These are phyloP conservation scores for Gardenia jasminoides DNA, from an alignment of 257 asterid genomes.

Conservation along the genomic window DNA sequence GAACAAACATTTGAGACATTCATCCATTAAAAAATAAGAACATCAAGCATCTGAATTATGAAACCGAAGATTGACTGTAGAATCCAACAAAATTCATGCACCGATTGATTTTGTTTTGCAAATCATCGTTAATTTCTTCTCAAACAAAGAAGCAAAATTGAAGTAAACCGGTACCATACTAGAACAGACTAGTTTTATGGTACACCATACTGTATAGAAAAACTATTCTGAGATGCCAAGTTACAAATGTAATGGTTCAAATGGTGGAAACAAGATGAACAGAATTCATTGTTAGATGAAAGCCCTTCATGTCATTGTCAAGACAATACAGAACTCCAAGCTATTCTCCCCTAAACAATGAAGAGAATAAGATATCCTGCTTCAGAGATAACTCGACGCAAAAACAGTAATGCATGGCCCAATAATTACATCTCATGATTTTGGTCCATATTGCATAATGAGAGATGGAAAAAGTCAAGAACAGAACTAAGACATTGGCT, in stretches of 20 bases:
- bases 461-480: not conserved
- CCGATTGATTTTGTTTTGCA: not conserved
- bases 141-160: not conserved
- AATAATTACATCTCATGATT: not conserved
- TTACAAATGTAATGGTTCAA: not conserved
- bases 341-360: not conserved
- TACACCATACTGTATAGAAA: not conserved
- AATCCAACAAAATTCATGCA: no score
- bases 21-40: not conserved
- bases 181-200: not conserved
- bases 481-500: not conserved
- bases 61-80: not conserved
- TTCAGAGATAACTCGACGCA: not conserved
- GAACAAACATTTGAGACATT: not conserved
- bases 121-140: not conserved
- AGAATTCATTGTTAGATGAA: not conserved
- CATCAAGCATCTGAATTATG: not conserved
- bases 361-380: not conserved
- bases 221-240: not conserved
- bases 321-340: not conserved
- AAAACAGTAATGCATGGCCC: not conserved
- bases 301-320: not conserved
- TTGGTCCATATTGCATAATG: no score
- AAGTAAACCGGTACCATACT: not conserved
- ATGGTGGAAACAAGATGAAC: not conserved